Percentiles rank a stretch among this genome's conserved stretches.
These are phyloP conservation scores for Diversispora eburnea DNA, from an alignment of 192 early-diverging fungal genomes.

Conservation along the genomic window DNA sequence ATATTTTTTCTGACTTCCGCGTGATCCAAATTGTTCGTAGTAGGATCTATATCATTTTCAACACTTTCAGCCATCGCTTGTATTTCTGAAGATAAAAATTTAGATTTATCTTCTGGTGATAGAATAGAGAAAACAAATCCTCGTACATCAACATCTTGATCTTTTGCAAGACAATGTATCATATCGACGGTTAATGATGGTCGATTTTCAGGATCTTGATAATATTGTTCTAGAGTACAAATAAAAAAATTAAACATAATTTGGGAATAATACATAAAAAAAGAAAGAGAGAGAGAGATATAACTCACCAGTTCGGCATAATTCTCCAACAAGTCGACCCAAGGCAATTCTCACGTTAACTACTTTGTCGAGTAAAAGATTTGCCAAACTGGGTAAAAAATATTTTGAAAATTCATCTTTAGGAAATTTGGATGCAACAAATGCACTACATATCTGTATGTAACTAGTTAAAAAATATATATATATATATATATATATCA, in stretches of 20 bases:
- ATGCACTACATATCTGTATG: conserved; percentile 65
- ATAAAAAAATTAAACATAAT: not conserved
- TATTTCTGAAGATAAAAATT: not conserved
- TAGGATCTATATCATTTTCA: conserved; percentile 7
- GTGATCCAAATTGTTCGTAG: not conserved
- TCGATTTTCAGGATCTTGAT: conserved; percentile 10
- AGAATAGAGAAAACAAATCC: conserved; percentile 2
- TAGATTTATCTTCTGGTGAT: conserved; percentile 17
- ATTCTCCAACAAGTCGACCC: conserved; percentile 46
- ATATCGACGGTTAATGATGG: not conserved
- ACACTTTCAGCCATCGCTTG: conserved; percentile 3
- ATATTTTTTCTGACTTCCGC: not conserved
- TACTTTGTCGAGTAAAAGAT: conserved; percentile 58
- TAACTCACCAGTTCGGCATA: conserved; percentile 19
- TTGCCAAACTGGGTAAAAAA: conserved; percentile 60
- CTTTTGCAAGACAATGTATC: conserved; percentile 14
- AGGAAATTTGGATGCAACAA: conserved; percentile 53
- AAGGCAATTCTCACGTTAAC: conserved; percentile 72
- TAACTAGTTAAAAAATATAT: conserved; percentile 53
- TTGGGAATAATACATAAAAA: not conserved
- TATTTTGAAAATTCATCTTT: conserved; percentile 63
- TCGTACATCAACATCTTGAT: conserved; percentile 19
- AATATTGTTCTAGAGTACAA: conserved; percentile 11
- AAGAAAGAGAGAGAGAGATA: not conserved
- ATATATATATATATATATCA: no score